Evolutionary conservation across 805 yeast species (phyloP), one percentile per base, ranked within the genome.

Genomic region (Helenozyma baotianmanensis): DNA sequence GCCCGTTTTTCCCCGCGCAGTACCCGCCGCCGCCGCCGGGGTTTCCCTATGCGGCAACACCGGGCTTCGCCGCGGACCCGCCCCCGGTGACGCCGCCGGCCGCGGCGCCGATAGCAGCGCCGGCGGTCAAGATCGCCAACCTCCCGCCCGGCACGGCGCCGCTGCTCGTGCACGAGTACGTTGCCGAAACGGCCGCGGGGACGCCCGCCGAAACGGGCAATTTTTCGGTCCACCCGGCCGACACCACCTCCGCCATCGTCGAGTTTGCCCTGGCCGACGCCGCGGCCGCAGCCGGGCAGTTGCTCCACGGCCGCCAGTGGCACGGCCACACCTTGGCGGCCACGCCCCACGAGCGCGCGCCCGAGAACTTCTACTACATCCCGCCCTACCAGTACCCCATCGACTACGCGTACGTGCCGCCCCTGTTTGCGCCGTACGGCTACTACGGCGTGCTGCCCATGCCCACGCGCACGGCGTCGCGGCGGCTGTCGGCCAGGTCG

Each of bases 381-480:
- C 21, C 21, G 21, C 27, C 27, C n/a, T 16, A n/a, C 18, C 11
- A 4, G n/a, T 27, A 18, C 15, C 23, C 29, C 5, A 14, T 27
- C 14, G 29, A 27, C 4, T 27, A 27, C 29, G 29, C 23, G 23
- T 27, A 27, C 23, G 11, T 10, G 9, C 27, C 27, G 19, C 6
- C 14, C 12, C 21, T n/a, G 27, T 25, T 12, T 10, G n/a, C 24
- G 13, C 28, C 28, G 12, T 17, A 17, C 29, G 29, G 29, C 14
- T 27, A 18, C 23, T 27, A 27, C 14, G 29, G 29, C 7, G 23
- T n/a, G 7, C 14, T 14, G 19, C 27, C 27, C 12, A 4, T 6
- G n/a, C 10, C 4, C n/a, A 25, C 27, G 10, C 27, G 27, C n/a
- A 7, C 18, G 11, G n/a, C 19, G 21, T 25, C 27, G n/a, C 27